Percentiles rank a stretch among this genome's conserved stretches.
phyloP scores from a whole-genome alignment of 805 yeast species.

The Ascoidea asiatica region DNA sequence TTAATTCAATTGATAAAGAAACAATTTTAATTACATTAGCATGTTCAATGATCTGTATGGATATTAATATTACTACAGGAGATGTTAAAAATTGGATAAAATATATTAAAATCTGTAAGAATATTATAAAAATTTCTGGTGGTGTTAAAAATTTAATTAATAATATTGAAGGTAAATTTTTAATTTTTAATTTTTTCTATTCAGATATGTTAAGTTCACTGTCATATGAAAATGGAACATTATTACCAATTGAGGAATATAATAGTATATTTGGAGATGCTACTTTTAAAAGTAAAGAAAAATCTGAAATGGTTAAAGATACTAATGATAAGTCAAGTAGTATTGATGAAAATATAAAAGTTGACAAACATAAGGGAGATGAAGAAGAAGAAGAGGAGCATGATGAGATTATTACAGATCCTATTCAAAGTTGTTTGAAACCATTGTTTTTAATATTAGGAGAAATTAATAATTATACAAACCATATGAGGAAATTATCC shows the following conservation, averaged over 20 bases:
- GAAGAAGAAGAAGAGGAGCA: background rate
- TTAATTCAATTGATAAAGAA: background rate
- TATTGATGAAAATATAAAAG: background rate
- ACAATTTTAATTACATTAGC: constrained; percentile 1
- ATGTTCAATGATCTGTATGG: constrained; percentile 4
- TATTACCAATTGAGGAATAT: constrained; percentile 4
- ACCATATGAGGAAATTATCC: background rate
- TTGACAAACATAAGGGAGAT: background rate
- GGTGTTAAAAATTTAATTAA: constrained; percentile 3
- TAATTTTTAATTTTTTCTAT: constrained; percentile 5
- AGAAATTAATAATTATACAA: background rate
- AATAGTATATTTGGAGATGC: no score
- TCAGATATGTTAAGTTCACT: constrained; percentile 3
- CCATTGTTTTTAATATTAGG: constrained; percentile 7
- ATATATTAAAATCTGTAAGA: constrained; percentile 1
- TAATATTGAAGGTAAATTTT: constrained; percentile 6
- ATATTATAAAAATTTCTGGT: constrained; percentile 3
- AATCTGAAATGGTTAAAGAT: background rate
- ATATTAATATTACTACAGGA: constrained; percentile 7
- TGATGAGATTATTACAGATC: constrained; percentile 2
- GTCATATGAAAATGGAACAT: constrained; percentile 3
- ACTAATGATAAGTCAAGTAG: no score
- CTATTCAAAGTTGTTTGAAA: constrained; percentile 6
- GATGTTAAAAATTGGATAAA: constrained; percentile 7
- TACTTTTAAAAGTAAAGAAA: no score